phyloP scores from a whole-genome alignment of 2,329 filamentous ascomycete species.

The Cytospora piceicola region DNA sequence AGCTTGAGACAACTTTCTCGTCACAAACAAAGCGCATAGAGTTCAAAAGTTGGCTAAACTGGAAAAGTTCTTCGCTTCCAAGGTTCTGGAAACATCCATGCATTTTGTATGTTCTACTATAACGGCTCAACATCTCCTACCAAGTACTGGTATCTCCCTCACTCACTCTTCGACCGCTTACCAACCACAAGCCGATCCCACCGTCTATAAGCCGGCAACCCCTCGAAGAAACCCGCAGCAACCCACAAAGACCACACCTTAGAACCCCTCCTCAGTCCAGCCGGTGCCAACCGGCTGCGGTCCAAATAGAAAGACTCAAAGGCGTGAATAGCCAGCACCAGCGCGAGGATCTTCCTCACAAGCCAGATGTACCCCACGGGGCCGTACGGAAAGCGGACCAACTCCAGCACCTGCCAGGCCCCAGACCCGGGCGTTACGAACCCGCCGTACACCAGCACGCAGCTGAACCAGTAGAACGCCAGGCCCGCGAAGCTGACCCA shows the following conservation, averaged over 20 bases:
- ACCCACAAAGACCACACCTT: constrained; percentile 62
- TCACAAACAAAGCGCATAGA: too few species aligned
- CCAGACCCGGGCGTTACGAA: constrained; percentile 48
- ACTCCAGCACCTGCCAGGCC: constrained; percentile 54
- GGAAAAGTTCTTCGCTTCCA: background rate
- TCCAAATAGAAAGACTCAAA: constrained; percentile 63
- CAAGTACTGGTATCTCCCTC: background rate
- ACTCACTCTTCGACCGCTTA: constrained; percentile 17
- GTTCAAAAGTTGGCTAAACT: background rate
- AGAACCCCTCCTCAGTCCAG: constrained; percentile 51
- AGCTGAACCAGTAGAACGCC: constrained; percentile 51
- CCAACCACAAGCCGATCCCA: constrained; percentile 54
- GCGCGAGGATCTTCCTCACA: constrained; percentile 60
- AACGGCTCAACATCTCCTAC: background rate
- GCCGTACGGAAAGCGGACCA: constrained; percentile 58
- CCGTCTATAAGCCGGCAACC: constrained; percentile 52
- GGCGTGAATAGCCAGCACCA: constrained; percentile 67
- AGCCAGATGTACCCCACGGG: constrained; percentile 61
- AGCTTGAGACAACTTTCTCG: too few species aligned
- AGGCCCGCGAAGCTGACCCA: constrained; percentile 59
- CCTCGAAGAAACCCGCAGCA: constrained; percentile 57
- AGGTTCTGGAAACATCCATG: background rate
- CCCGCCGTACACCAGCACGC: constrained; percentile 20
- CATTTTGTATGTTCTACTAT: background rate
- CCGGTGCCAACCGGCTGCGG: constrained; percentile 49